Evolutionary conservation across 176 grass and related monocot species (phyloP).

Genomic region (Oryza australiensis): DNA sequence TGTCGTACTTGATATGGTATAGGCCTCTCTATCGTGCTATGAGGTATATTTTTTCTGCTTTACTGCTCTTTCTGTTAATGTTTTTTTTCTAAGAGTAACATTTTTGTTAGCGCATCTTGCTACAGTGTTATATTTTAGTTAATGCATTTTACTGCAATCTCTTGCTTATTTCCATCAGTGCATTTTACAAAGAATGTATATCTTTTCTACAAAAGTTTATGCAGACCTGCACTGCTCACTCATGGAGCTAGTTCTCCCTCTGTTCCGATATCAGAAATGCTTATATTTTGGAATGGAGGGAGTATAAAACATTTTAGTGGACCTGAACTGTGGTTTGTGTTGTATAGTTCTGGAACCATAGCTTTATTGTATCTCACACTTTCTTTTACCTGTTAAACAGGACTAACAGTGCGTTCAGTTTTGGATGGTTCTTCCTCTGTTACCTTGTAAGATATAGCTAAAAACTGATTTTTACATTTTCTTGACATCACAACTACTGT

Average conservation of each 20-base stretch:
- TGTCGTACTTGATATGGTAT: conserved; percentile 94
- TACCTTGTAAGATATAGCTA: conserved; percentile 61
- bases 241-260: neutral
- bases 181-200: neutral
- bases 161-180: neutral
- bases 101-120: neutral
- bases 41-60: conserved; percentile 50
- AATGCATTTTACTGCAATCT: neutral
- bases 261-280: no score
- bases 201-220: conserved; percentile 15
- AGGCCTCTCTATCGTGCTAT: conserved; percentile 87
- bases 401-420: conserved; percentile 82
- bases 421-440: conserved; percentile 86
- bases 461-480: conserved; percentile 1
- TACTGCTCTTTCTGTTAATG: neutral
- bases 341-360: conserved; percentile 10
- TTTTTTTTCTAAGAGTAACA: neutral
- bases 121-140: neutral
- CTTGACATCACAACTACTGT: neutral
- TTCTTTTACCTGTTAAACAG: conserved; percentile 50
- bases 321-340: neutral
- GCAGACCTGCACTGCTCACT: neutral
- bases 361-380: conserved; percentile 18
- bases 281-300: no score
- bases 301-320: neutral